These are phyloP conservation scores for Geosmithia morbida DNA, from an alignment of 2,329 filamentous ascomycete species.

Conservation along the genomic window DNA sequence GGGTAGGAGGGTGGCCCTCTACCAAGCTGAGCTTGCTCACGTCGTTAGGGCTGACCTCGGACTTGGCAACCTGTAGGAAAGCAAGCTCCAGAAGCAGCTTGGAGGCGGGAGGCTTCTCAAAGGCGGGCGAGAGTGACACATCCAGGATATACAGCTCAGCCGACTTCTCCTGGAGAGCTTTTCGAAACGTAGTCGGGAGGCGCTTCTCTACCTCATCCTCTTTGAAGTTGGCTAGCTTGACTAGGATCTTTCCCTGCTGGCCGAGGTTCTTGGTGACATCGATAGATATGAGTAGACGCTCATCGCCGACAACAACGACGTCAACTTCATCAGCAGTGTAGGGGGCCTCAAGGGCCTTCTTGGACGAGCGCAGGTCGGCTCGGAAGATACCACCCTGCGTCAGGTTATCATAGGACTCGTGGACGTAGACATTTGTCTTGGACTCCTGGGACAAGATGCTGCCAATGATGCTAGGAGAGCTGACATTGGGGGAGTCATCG, in stretches of 20 bases:
- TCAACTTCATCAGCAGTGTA: slow-evolving; percentile 72
- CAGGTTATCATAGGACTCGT: slow-evolving; percentile 50
- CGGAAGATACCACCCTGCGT: slow-evolving; percentile 66
- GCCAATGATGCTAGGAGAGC: slow-evolving; percentile 47
- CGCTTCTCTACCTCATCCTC: slow-evolving; percentile 84
- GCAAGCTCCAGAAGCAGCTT: slow-evolving; percentile 62
- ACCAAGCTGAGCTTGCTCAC: slow-evolving; percentile 50
- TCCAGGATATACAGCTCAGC: slow-evolving; percentile 67
- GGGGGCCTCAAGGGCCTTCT: slow-evolving; percentile 70
- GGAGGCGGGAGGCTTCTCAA: slow-evolving; percentile 49
- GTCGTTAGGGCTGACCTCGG: slow-evolving; percentile 46
- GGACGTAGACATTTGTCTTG: slow-evolving; percentile 46
- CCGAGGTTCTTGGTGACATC: slow-evolving; percentile 60
- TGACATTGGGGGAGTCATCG: slow-evolving; percentile 55
- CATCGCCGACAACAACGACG: slow-evolving; percentile 62
- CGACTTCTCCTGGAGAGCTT: slow-evolving; percentile 53
- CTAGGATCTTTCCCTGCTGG: slow-evolving; percentile 54
- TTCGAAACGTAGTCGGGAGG: slow-evolving; percentile 55
- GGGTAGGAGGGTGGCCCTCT: slow-evolving; percentile 33
- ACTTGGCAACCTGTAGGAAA: slow-evolving; percentile 65
- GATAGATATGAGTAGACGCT: slow-evolving; percentile 67
- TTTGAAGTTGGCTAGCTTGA: slow-evolving; percentile 68
- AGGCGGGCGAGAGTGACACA: slow-evolving; percentile 48
- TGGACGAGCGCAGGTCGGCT: slow-evolving; percentile 72
- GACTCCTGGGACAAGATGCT: slow-evolving; percentile 56